Conservation (phyloP, 495 filamentous ascomycete species). For the Lichina pygmaea region DNA sequence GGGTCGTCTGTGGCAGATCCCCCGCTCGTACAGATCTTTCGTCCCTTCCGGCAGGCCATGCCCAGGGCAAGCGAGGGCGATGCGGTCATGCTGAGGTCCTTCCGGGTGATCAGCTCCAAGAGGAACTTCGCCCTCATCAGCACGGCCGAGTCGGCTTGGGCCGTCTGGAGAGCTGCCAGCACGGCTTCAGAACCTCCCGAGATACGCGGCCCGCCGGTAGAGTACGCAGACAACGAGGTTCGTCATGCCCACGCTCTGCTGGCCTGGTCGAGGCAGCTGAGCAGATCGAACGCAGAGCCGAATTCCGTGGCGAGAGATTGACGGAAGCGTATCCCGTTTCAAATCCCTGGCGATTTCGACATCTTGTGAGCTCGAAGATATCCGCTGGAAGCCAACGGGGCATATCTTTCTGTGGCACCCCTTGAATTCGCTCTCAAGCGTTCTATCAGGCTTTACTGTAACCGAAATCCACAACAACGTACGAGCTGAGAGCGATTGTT, state of each 20-base stretch:
- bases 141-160: constrained; percentile 32
- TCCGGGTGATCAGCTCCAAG: constrained; percentile 31
- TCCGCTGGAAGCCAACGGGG: too few species aligned
- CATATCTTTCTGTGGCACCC: too few species aligned
- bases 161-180: constrained; percentile 21
- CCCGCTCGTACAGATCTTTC: constrained; percentile 34
- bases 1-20: too few species aligned
- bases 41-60: constrained; percentile 42
- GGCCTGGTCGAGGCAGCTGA: constrained; percentile 17
- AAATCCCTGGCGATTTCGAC: too few species aligned
- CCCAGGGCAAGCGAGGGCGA: constrained; percentile 45
- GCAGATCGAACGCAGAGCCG: neutral
- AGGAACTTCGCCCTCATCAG: constrained; percentile 20
- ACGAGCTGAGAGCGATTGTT: too few species aligned
- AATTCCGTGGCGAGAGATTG: neutral
- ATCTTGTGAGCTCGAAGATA: too few species aligned
- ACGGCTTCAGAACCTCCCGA: constrained; percentile 11
- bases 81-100: constrained; percentile 46
- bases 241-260: constrained; percentile 25
- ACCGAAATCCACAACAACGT: too few species aligned
- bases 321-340: too few species aligned
- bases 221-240: constrained; percentile 31
- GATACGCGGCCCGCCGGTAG: constrained; percentile 34
- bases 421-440: too few species aligned
- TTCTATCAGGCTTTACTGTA: too few species aligned